phyloP scores from a whole-genome alignment of 306 rosid species.

The Carpinus viminea region DNA sequence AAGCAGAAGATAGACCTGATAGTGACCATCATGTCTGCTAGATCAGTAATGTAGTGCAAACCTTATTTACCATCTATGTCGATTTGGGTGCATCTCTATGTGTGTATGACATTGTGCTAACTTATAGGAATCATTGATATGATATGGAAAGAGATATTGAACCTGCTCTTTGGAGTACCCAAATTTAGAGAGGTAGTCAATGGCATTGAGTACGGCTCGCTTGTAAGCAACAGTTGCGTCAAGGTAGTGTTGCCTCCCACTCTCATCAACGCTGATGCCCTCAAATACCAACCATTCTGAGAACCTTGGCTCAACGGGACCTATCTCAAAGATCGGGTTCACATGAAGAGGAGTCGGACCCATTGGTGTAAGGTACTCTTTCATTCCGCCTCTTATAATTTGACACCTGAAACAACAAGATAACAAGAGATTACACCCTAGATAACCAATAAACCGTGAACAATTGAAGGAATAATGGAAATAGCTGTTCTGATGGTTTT shows the following conservation, averaged over 20 bases:
- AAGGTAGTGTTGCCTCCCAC: constrained; percentile 78
- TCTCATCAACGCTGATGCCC: constrained; percentile 81
- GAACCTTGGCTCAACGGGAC: constrained; percentile 90
- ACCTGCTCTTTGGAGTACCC: constrained; percentile 90
- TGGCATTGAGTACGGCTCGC: constrained; percentile 73
- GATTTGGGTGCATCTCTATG: constrained; percentile 8
- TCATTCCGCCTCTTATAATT: constrained; percentile 89
- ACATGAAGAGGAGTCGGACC: constrained; percentile 91
- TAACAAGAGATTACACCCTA: neutral
- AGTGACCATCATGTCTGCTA: constrained; percentile 10
- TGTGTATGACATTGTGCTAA: constrained; percentile 10
- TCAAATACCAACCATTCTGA: constrained; percentile 91
- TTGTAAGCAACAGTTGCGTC: constrained; percentile 86
- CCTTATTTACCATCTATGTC: neutral
- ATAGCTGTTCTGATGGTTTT: neutral
- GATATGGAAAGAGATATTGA: neutral
- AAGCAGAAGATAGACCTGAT: constrained; percentile 66
- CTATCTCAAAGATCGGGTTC: constrained; percentile 86
- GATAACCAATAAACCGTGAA: neutral
- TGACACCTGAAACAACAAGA: constrained; percentile 58
- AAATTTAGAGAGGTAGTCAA: constrained; percentile 76
- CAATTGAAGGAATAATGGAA: neutral
- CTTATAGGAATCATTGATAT: neutral
- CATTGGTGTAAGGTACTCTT: constrained; percentile 96
- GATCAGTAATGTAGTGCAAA: constrained; percentile 9